Conservation (phyloP, 2,329 filamentous ascomycete genomes). For the Coniochaeta hoffmannii region DNA sequence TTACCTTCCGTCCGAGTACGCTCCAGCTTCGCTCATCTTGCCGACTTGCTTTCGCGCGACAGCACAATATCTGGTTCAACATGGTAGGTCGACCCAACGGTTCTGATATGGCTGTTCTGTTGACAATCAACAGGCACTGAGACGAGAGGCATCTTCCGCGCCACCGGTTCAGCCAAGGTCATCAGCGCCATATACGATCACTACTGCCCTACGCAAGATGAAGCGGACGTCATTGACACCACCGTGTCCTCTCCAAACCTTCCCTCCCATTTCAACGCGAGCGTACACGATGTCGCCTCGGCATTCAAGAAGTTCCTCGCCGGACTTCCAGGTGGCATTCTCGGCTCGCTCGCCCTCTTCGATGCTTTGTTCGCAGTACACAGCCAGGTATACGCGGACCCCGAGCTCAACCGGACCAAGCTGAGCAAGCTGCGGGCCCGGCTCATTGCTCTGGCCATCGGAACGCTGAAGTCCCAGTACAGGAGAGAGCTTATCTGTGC, state of each 20-base stretch:
- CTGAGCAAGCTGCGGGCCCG: conserved; percentile 51
- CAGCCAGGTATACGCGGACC: conserved; percentile 43
- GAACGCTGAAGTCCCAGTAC: conserved; percentile 50
- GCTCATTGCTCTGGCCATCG: conserved; percentile 58
- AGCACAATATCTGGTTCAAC: conserved; percentile 54
- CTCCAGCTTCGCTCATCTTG: conserved; percentile 47
- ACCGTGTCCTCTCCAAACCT: conserved; percentile 54
- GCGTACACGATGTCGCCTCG: conserved; percentile 59
- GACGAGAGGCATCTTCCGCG: conserved; percentile 54
- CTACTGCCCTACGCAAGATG: conserved; percentile 42
- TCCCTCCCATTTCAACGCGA: conserved; percentile 50
- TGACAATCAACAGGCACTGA: conserved; percentile 24
- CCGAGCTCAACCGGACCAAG: conserved; percentile 44
- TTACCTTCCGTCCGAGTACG: conserved; percentile 51
- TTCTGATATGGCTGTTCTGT: neutral
- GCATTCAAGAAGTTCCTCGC: conserved; percentile 60
- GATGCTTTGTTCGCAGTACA: conserved; percentile 56
- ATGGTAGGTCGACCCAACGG: conserved; percentile 34
- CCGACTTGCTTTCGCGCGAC: conserved; percentile 61
- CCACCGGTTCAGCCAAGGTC: conserved; percentile 50
- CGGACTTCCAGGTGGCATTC: conserved; percentile 56
- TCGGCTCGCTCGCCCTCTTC: conserved; percentile 55
- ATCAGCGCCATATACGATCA: conserved; percentile 56
- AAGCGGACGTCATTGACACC: conserved; percentile 41
- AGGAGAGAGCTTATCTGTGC: conserved; percentile 58